Evolutionary conservation across 805 yeast genomes (phyloP).

Genomic region (Wickerhamomyces tratensis): DNA sequence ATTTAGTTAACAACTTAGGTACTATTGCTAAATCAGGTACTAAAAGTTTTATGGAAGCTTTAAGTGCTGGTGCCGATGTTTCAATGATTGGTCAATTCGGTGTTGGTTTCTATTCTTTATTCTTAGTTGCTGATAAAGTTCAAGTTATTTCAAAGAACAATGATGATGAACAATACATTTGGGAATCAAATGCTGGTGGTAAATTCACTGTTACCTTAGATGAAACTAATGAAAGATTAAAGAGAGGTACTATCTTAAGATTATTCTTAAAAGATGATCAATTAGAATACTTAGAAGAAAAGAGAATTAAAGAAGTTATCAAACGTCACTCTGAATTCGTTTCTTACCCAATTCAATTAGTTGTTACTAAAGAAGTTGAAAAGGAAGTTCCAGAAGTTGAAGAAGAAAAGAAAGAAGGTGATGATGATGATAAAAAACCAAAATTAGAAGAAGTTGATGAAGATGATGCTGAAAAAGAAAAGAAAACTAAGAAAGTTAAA

Average conservation of each 20-base stretch:
- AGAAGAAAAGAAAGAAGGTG: constrained; percentile 38
- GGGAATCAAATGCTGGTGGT: constrained; percentile 99
- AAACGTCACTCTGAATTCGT: constrained; percentile 99
- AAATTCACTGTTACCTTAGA: constrained; percentile 94
- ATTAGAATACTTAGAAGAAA: constrained; percentile 97
- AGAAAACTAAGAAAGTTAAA: constrained; percentile 79
- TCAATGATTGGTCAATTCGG: constrained; percentile 99
- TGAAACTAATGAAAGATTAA: constrained; percentile 72
- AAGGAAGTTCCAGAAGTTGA: constrained; percentile 90
- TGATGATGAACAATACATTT: constrained; percentile 98
- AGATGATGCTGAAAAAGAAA: constrained; percentile 58
- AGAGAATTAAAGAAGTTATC: constrained; percentile 98
- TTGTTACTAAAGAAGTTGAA: constrained; percentile 98
- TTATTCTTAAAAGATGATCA: constrained; percentile 98
- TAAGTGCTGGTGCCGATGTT: constrained; percentile 98
- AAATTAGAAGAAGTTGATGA: constrained; percentile 69
- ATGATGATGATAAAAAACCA: constrained; percentile 59
- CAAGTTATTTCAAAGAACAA: constrained; percentile 98
- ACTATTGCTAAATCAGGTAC: constrained; percentile 99
- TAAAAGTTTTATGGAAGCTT: constrained; percentile 98
- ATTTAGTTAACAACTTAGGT: constrained; percentile 97
- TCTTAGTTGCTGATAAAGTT: constrained; percentile 98
- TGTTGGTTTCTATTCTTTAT: constrained; percentile 99
- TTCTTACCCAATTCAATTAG: constrained; percentile 96
- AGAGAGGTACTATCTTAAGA: constrained; percentile 94